phyloP scores from a whole-genome alignment of 2,329 filamentous ascomycete genomes.

The Colletotrichum salicis region DNA sequence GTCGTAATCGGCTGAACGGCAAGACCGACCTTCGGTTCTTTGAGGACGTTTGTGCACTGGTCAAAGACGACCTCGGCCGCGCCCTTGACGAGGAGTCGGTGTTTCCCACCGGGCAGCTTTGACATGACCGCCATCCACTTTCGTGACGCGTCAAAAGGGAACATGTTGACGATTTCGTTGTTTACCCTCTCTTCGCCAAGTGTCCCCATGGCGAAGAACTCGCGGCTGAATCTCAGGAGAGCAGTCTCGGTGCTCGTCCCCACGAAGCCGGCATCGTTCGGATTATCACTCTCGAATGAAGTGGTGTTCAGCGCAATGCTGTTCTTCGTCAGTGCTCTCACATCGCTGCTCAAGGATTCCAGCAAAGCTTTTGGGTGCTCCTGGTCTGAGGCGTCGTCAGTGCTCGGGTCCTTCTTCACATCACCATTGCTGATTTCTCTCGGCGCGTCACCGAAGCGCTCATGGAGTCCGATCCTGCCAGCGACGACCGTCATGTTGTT shows the following conservation, averaged over 20 bases:
- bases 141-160: conserved; percentile 64
- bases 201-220: conserved; percentile 58
- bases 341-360: conserved; percentile 45
- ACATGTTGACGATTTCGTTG: conserved; percentile 56
- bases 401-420: conserved; percentile 40
- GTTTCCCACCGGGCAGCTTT: conserved; percentile 56
- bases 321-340: conserved; percentile 50
- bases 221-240: conserved; percentile 59
- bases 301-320: conserved; percentile 61
- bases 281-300: conserved; percentile 60
- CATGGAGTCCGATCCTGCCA: conserved; percentile 62
- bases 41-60: conserved; percentile 53
- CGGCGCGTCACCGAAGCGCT: conserved; percentile 47
- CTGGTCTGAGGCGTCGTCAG: conserved; percentile 42
- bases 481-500: conserved; percentile 71
- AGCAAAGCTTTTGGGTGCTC: conserved; percentile 26
- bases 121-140: conserved; percentile 68
- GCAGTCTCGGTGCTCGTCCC: conserved; percentile 68
- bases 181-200: conserved; percentile 59
- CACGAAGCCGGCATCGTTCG: conserved; percentile 53
- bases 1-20: conserved; percentile 43
- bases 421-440: conserved; percentile 27
- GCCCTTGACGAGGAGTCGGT: conserved; percentile 66
- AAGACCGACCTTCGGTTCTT: conserved; percentile 54
- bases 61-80: conserved; percentile 66